Base-by-base conservation (phyloP, 352 stramenopile genomes). In the Globisporangium splendens region DNA sequence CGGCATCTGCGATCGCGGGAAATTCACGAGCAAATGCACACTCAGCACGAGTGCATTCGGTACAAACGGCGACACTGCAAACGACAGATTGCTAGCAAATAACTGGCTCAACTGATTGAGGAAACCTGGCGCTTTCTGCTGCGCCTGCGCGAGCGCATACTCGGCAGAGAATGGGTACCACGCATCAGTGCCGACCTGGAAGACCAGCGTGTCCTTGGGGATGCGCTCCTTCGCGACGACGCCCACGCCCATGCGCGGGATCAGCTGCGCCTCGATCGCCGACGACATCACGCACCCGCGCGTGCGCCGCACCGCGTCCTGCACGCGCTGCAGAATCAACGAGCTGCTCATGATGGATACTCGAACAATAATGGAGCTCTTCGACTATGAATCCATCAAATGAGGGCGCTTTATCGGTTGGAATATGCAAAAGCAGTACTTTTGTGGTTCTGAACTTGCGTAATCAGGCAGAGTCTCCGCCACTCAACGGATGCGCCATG, bases 111-210 rank as follows among this genome's bases (percentile, higher is more conserved):
- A 52, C 55, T 88, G 83, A 5, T 50, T 53, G 28, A 93, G 54
- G 46, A 95, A 90, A 11, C 69, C 73, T 20, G 83, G 80, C 1
- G 83, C 80, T 54, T 91, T 83, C 22, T 68, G 64, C 48, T 80
- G 75, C 31, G 82, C 79, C 57, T 81, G 66, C 38, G 82, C 70
- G 39, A 89, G 66, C 1, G 86, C 86, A 55, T 50, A 72, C 49
- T 89, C 76, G 17, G 86, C 76, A n/a, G 86, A 95, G 58, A 93
- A 87, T 3, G 84, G 78, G 24, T 77, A 77, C 86, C 82, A 95
- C 20, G 69, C 62, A 13, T 87, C 77, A 0, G 66, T 60, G 1
- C 68, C 70, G 8, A 83, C 77, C 41, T 84, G 73, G 52, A 93
- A 89, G 28, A 92, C 63, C 51, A 91, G 56, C 46, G 73, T 56